Evolutionary conservation across 208 protist species (phyloP).

Genomic region (Angomonas ambiguus): DNA sequence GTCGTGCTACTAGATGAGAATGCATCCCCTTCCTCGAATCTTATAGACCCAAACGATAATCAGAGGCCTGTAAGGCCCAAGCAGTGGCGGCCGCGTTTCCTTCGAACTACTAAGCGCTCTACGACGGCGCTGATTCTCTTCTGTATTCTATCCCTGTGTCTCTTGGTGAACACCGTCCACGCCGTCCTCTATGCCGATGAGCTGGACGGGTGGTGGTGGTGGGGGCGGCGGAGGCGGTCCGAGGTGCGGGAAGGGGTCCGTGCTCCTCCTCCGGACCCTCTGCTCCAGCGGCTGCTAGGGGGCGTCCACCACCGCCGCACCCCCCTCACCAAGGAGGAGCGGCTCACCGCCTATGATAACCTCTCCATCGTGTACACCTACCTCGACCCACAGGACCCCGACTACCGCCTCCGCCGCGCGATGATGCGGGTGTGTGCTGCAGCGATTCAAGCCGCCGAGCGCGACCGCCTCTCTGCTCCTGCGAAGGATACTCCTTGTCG

Average conservation of each 20-base stretch:
- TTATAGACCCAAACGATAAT: too few species aligned
- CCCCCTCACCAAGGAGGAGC: slow-evolving; percentile 26
- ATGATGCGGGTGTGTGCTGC: slow-evolving; percentile 5
- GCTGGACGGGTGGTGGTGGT: neutral
- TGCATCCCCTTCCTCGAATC: neutral
- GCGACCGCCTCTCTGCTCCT: neutral
- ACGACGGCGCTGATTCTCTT: neutral
- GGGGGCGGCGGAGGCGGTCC: slow-evolving; percentile 14
- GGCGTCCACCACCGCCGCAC: neutral
- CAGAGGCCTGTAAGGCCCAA: too few species aligned
- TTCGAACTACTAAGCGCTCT: neutral
- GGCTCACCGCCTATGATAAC: slow-evolving; percentile 19
- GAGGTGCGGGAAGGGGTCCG: neutral
- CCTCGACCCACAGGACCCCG: slow-evolving; percentile 92
- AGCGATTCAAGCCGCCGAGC: neutral
- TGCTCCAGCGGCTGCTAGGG: neutral
- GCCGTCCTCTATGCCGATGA: neutral
- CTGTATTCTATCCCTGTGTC: neutral
- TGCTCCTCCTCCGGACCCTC: neutral
- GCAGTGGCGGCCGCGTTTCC: too few species aligned
- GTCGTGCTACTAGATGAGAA: neutral
- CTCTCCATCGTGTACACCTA: slow-evolving; percentile 95
- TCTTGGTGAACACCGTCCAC: neutral
- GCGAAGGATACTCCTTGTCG: neutral
- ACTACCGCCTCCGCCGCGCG: slow-evolving; percentile 38